Conservation (phyloP, 2,329 filamentous ascomycete species). For the Lojkania enalia region DNA sequence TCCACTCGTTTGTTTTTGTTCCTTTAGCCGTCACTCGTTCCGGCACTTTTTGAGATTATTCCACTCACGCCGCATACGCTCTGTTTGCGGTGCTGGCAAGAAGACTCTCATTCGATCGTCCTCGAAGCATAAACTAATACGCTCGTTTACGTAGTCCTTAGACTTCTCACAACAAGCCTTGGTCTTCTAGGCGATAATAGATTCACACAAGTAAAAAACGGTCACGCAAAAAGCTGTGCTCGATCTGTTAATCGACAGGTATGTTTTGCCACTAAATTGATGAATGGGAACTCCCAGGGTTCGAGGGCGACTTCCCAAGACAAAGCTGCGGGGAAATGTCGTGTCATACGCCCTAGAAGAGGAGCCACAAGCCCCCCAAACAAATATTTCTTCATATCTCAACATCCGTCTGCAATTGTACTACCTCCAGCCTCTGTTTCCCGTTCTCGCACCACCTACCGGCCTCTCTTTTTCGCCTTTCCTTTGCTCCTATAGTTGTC, state of each 20-base stretch:
- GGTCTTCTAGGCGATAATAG: conserved; percentile 2
- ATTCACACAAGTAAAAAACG: background rate
- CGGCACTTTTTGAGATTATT: conserved; percentile 3
- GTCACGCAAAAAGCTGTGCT: background rate
- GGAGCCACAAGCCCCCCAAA: background rate
- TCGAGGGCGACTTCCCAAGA: background rate
- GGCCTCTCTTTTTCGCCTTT: conserved; percentile 6
- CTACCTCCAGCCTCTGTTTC: conserved; percentile 7
- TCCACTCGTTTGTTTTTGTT: conserved; percentile 17
- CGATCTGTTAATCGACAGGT: conserved; percentile 8
- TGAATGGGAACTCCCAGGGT: background rate
- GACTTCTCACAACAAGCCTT: background rate
- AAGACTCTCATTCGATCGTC: too few species aligned
- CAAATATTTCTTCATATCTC: background rate
- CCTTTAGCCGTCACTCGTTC: conserved; percentile 33
- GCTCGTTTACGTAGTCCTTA: too few species aligned
- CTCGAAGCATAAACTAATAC: too few species aligned
- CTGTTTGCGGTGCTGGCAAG: too few species aligned
- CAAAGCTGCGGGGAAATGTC: background rate
- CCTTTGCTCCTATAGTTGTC: conserved; percentile 2
- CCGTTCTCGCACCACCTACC: background rate
- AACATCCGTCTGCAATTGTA: background rate
- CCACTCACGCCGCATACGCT: too few species aligned
- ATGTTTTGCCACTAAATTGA: conserved; percentile 4
- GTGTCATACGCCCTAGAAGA: background rate